A percentile compares a stretch with the other conserved stretches of the same genome.
Conservation (phyloP, 306 rosid genomes). For the Rubus parviflorus region DNA sequence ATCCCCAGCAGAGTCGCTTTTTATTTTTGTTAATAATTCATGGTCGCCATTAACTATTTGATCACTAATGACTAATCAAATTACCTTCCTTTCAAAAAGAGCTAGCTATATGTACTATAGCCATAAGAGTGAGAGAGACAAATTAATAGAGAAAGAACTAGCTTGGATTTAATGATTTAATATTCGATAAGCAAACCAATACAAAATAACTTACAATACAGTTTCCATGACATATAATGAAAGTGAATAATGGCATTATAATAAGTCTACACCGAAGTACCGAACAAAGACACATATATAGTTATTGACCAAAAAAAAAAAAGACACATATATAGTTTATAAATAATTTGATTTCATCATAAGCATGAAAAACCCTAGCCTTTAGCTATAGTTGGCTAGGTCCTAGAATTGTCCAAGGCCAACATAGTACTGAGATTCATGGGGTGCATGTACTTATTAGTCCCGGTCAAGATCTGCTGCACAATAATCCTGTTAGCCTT, state of each 20-base stretch:
- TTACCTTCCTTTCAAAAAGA: background rate
- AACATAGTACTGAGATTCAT: constrained; percentile 74
- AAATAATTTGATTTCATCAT: background rate
- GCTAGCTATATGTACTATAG: background rate
- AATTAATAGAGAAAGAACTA: background rate
- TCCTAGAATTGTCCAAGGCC: constrained; percentile 50
- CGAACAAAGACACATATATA: background rate
- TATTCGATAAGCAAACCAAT: background rate
- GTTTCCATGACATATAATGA: background rate
- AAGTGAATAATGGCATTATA: background rate
- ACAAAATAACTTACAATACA: background rate
- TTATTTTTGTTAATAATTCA: background rate
- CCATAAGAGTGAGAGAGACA: too few species aligned
- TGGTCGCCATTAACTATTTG: too few species aligned
- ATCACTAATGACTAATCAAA: background rate
- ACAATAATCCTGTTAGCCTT: constrained; percentile 59
- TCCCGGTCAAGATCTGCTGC: constrained; percentile 56
- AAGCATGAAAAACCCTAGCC: background rate
- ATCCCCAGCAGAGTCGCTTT: constrained; percentile 53
- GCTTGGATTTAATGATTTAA: background rate
- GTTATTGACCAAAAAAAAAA: too few species aligned
- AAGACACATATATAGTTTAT: too few species aligned
- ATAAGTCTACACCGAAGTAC: background rate
- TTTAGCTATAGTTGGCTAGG: background rate
- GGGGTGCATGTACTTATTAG: constrained; percentile 62